phyloP scores from a whole-genome alignment of 352 stramenopile genomes.

The Globisporangium nodosum region DNA sequence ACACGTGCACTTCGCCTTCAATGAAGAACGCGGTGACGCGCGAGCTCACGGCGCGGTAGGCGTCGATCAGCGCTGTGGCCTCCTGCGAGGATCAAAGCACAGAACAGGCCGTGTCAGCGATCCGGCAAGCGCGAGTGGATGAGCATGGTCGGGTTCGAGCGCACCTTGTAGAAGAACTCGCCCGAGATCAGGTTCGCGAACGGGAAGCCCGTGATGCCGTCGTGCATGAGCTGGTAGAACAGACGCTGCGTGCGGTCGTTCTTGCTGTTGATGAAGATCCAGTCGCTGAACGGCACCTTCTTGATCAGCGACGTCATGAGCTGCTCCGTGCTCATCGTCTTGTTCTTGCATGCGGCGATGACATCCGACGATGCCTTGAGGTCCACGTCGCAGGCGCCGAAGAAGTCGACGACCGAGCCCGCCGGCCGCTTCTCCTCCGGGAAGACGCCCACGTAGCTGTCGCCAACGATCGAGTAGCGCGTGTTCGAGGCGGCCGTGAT shows the following conservation, averaged over 20 bases:
- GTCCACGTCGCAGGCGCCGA: conserved; percentile 22
- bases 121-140: too few species aligned
- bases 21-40: conserved; percentile 22
- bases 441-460: conserved; percentile 43
- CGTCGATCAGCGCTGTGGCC: not conserved
- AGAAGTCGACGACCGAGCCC: conserved; percentile 27
- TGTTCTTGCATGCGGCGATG: conserved; percentile 16
- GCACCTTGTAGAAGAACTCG: conserved; percentile 23
- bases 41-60: conserved; percentile 17
- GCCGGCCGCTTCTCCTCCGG: conserved; percentile 19
- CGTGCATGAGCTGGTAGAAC: conserved; percentile 52
- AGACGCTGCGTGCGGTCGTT: conserved; percentile 47
- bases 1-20: conserved; percentile 20
- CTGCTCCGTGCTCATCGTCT: conserved; percentile 24
- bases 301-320: conserved; percentile 38
- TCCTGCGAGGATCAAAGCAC: not conserved
- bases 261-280: conserved; percentile 65
- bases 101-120: conserved; percentile 6
- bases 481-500: conserved; percentile 24
- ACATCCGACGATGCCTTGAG: conserved; percentile 15
- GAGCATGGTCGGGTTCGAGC: too few species aligned
- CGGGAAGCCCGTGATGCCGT: conserved; percentile 45
- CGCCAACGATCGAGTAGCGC: conserved; percentile 27
- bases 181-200: conserved; percentile 48
- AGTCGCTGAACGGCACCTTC: conserved; percentile 30